These are phyloP conservation scores for Acanthamoeba sp. DNA, from an alignment of 208 protist species.

Conservation along the genomic window DNA sequence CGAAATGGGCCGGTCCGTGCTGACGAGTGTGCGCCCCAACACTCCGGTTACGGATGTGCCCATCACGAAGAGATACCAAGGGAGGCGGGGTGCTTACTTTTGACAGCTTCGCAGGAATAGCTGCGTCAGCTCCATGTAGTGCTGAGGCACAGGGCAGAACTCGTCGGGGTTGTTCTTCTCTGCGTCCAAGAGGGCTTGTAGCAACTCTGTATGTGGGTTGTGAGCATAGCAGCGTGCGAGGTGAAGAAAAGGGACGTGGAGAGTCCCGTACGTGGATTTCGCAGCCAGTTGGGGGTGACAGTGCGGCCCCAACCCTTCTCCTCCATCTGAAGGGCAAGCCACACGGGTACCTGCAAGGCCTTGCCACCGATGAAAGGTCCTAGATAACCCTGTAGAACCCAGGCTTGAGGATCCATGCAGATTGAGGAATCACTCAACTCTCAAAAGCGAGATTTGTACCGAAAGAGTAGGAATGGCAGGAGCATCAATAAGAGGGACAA, in stretches of 20 bases:
- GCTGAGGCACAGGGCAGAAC: background rate
- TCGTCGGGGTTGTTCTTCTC: conserved; percentile 35
- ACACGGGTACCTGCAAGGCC: background rate
- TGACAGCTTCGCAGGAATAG: background rate
- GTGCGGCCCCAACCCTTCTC: conserved; percentile 36
- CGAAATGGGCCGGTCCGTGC: conserved; percentile 8
- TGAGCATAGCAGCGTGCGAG: too few relatives aligned
- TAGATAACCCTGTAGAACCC: background rate
- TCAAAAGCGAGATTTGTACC: too few relatives aligned
- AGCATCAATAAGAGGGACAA: background rate
- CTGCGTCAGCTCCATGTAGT: conserved; percentile 39
- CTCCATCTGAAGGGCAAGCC: conserved; percentile 34
- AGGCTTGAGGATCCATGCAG: background rate
- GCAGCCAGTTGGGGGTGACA: background rate
- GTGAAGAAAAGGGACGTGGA: background rate
- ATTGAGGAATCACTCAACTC: background rate
- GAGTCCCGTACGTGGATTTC: background rate
- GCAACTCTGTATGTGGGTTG: background rate
- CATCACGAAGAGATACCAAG: background rate
- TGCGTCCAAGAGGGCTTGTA: background rate
- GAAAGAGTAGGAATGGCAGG: conserved; percentile 21
- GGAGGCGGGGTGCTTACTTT: background rate
- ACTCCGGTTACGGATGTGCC: background rate
- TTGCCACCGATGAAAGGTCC: conserved; percentile 6
- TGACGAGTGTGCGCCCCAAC: background rate